phyloP scores from a whole-genome alignment of 2,329 filamentous ascomycete species.

The Biscogniauxia marginata region DNA sequence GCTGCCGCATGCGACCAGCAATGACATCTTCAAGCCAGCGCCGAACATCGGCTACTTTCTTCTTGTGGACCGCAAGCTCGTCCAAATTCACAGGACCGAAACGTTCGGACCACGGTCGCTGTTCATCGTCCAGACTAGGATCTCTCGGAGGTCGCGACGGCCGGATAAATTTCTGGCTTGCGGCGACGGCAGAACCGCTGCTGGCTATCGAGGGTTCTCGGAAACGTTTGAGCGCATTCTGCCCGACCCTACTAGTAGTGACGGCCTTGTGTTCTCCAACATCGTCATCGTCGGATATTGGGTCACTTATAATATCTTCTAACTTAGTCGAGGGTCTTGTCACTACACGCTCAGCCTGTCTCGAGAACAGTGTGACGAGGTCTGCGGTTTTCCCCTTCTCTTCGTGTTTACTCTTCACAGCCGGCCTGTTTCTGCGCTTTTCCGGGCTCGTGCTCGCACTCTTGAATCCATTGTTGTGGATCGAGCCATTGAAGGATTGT shows the following conservation, averaged over 20 bases:
- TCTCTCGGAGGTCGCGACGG: conserved; percentile 35
- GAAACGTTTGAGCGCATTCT: conserved; percentile 54
- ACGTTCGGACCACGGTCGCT: conserved; percentile 81
- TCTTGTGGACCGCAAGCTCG: conserved; percentile 92
- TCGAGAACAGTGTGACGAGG: conserved; percentile 60
- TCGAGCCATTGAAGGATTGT: conserved; percentile 21
- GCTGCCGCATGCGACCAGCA: conserved; percentile 62
- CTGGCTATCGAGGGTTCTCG: conserved; percentile 36
- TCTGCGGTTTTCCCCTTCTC: conserved; percentile 56
- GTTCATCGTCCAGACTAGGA: conserved; percentile 47
- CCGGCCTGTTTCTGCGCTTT: conserved; percentile 35
- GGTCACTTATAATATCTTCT: conserved; percentile 54
- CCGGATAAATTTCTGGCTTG: conserved; percentile 53
- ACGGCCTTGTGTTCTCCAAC: conserved; percentile 50
- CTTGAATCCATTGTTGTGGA: conserved; percentile 28
- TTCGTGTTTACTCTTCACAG: conserved; percentile 37
- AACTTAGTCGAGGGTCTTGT: conserved; percentile 34
- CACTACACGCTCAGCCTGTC: conserved; percentile 53
- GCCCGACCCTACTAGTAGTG: conserved; percentile 53
- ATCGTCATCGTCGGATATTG: conserved; percentile 61
- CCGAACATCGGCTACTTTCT: conserved; percentile 83
- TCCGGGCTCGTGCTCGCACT: conserved; percentile 47
- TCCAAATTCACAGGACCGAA: conserved; percentile 74
- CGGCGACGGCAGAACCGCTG: conserved; percentile 19
- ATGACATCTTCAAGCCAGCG: conserved; percentile 79